Evolutionary conservation across 805 yeast genomes (phyloP), one percentile per base, ranked within the genome.

Genomic region (Saccharomycopsis sp.): DNA sequence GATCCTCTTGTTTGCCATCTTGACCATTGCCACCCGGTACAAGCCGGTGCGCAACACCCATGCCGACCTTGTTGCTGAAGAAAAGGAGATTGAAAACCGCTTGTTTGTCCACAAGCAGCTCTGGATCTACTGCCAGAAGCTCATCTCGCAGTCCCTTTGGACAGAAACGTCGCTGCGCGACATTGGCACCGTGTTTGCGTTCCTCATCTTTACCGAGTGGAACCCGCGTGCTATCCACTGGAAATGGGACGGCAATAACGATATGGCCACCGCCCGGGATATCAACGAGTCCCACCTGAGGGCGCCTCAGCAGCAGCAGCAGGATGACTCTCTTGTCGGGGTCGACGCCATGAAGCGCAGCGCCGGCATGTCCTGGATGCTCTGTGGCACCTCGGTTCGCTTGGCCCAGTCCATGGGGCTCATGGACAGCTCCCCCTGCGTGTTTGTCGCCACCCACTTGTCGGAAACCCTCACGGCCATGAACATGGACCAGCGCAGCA

Each of bases 221-320:
- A 86, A 87, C 52, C 96, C 96, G 3, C 65, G 95, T 40, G 95
- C 95, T 3, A 86, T 87, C 46, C 96, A 87, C 58, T 80, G 87
- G 80, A 63, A 86, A 49, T 75, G 89, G 27, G 27, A 25, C 27
- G 9, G 63, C 37, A 67, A 73, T 0, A 78, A 71, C 6, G 76
- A 69, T 42, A 44, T 42, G 13, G 47, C 49, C 22, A 49, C 41
- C 37, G 41, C 46, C 30, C 40, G 41, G 45, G 52, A 52, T 37
- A 50, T 37, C 5, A 33, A 46, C 4, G 15, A 15, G n/a, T n/a
- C n/a, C 21, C 17, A 15, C n/a, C 20, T 21, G 42, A 50, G n/a
- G 43, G 48, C 26, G 40, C 41, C 2, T 18, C 22, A 3, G 30
- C 26, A 15, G 31, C 20, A 18, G 60, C n/a, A n/a, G n/a, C n/a